These are phyloP conservation scores for Penicillium samsonianum DNA, from an alignment of 495 filamentous ascomycete genomes.

Conservation along the genomic window DNA sequence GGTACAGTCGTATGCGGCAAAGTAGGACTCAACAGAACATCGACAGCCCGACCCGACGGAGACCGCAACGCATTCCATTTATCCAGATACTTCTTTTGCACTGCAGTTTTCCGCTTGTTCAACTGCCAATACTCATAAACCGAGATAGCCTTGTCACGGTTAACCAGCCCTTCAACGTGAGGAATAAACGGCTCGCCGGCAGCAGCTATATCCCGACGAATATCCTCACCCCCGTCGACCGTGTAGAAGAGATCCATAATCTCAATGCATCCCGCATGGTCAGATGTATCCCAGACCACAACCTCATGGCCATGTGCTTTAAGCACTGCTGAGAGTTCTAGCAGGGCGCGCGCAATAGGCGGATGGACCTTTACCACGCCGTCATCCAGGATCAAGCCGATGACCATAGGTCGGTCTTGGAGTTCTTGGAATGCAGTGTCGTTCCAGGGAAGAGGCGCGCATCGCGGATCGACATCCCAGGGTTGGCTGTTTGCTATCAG, in stretches of 20 bases:
- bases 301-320: conserved; percentile 48
- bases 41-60: conserved; percentile 52
- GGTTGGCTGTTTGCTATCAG: conserved; percentile 41
- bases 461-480: conserved; percentile 51
- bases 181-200: conserved; percentile 58
- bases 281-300: conserved; percentile 45
- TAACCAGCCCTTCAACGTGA: conserved; percentile 47
- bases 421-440: conserved; percentile 39
- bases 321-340: conserved; percentile 38
- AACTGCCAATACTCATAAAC: conserved; percentile 60
- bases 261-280: conserved; percentile 46
- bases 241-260: conserved; percentile 55
- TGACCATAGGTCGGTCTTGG: conserved; percentile 43
- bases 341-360: conserved; percentile 46
- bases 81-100: conserved; percentile 58
- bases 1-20: conserved; percentile 50
- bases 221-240: conserved; percentile 57
- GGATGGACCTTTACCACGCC: conserved; percentile 53
- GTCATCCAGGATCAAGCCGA: conserved; percentile 52
- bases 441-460: conserved; percentile 50
- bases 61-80: conserved; percentile 54
- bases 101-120: conserved; percentile 50
- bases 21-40: conserved; percentile 63
- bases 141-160: conserved; percentile 51
- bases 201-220: conserved; percentile 46